Evolutionary conservation across 371 early-diverging fungal genomes (phyloP).

Genomic region (Phascolomyces articulosus): DNA sequence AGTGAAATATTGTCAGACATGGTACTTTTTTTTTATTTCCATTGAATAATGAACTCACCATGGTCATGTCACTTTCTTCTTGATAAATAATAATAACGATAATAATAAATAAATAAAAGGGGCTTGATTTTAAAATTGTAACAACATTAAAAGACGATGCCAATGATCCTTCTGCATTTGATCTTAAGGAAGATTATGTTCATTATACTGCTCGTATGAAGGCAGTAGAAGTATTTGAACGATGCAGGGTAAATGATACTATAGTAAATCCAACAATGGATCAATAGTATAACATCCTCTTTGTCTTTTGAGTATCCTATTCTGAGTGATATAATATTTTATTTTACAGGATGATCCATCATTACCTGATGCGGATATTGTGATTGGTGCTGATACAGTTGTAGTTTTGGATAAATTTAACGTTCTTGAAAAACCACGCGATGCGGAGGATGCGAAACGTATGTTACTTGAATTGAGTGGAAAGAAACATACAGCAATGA

Average conservation of each 20-base stretch:
- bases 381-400: conserved; percentile 86
- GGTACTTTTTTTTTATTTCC: conserved; percentile 22
- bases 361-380: conserved; percentile 52
- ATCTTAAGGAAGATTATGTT: conserved; percentile 33
- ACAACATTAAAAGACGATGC: conserved; percentile 40
- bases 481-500: conserved; percentile 64
- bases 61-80: too few relatives aligned
- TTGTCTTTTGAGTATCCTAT: too few relatives aligned
- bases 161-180: conserved; percentile 32
- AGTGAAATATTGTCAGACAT: conserved; percentile 73
- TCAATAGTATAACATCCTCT: too few relatives aligned
- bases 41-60: too few relatives aligned
- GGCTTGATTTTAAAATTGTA: conserved; percentile 65
- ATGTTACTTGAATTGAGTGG: conserved; percentile 65
- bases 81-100: too few relatives aligned
- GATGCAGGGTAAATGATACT: conserved; percentile 31
- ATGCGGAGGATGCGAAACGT: conserved; percentile 52
- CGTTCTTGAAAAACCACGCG: conserved; percentile 66
- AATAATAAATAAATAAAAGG: conserved; percentile 30
- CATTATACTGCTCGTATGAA: conserved; percentile 43
- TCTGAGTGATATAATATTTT: too few relatives aligned
- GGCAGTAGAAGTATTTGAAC: conserved; percentile 38
- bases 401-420: conserved; percentile 55
- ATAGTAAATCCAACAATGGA: conserved; percentile 21
- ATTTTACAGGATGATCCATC: conserved; percentile 25